A percentile compares a stretch with the other conserved stretches of the same genome.
Evolutionary conservation across 2,329 filamentous ascomycete genomes (phyloP).

Genomic region (Calonectria ilicicola): DNA sequence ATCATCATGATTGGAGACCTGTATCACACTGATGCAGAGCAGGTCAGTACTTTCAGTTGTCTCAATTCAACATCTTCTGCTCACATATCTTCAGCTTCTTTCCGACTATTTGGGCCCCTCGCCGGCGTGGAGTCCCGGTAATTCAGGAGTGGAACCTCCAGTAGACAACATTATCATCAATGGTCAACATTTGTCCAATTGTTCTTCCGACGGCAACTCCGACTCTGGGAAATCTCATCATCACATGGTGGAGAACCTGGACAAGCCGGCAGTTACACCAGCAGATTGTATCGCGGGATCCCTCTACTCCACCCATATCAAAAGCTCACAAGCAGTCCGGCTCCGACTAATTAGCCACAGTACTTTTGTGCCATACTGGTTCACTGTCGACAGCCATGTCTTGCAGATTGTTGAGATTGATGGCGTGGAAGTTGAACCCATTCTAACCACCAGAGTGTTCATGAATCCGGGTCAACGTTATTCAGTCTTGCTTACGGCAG

Average conservation of each 20-base stretch:
- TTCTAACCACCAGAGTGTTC: conserved; percentile 57
- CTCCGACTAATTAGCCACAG: conserved; percentile 55
- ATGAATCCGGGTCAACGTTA: conserved; percentile 63
- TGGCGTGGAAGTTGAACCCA: conserved; percentile 61
- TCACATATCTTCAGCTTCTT: conserved; percentile 42
- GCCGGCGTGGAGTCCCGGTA: conserved; percentile 47
- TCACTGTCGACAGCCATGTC: conserved; percentile 58
- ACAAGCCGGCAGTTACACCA: background rate
- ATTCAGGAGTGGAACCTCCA: conserved; percentile 54
- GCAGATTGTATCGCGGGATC: conserved; percentile 39
- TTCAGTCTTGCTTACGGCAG: conserved; percentile 60
- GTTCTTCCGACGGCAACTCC: conserved; percentile 31
- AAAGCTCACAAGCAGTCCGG: conserved; percentile 42
- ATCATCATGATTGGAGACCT: conserved; percentile 53
- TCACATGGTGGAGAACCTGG: background rate
- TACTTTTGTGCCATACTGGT: conserved; percentile 52
- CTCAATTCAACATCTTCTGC: no score
- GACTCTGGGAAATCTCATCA: background rate
- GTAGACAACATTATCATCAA: conserved; percentile 55
- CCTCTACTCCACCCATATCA: conserved; percentile 47
- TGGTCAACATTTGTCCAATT: conserved; percentile 52
- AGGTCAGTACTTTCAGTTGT: conserved; percentile 37
- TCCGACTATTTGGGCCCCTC: conserved; percentile 44
- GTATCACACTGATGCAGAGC: conserved; percentile 50
- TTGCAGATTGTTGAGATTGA: conserved; percentile 57